phyloP scores from a whole-genome alignment of 2,329 filamentous ascomycete genomes.

The Aureobasidium melanogenum region DNA sequence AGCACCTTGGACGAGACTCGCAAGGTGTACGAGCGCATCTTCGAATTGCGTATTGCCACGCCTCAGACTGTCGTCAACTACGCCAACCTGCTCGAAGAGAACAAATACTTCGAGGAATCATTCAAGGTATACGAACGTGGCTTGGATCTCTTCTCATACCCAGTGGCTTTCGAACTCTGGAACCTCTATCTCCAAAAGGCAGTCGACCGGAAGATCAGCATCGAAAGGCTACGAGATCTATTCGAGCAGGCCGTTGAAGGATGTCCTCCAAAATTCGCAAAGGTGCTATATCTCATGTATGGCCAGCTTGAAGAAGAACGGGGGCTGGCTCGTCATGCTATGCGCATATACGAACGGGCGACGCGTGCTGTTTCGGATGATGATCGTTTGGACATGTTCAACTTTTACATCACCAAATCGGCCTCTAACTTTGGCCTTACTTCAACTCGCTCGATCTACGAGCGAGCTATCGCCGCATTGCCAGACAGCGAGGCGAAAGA shows the following conservation, averaged over 20 bases:
- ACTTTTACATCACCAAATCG: constrained; percentile 98
- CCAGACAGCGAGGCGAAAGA: constrained; percentile 88
- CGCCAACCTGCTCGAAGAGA: constrained; percentile 86
- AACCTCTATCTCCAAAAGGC: constrained; percentile 97
- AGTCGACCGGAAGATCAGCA: constrained; percentile 89
- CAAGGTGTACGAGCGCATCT: constrained; percentile 93
- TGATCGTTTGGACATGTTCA: constrained; percentile 94
- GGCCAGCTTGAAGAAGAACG: constrained; percentile 94
- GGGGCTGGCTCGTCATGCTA: constrained; percentile 87
- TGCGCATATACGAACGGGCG: constrained; percentile 97
- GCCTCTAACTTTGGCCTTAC: constrained; percentile 96
- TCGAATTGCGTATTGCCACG: constrained; percentile 94
- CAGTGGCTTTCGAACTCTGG: constrained; percentile 97
- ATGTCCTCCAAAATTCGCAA: constrained; percentile 91
- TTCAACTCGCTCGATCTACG: constrained; percentile 91
- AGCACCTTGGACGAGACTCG: constrained; percentile 83
- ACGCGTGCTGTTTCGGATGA: constrained; percentile 92
- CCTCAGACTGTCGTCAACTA: constrained; percentile 99
- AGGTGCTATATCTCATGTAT: constrained; percentile 96
- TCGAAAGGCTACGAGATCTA: constrained; percentile 85
- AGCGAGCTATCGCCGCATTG: constrained; percentile 86
- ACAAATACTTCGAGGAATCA: constrained; percentile 91
- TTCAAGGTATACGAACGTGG: constrained; percentile 97
- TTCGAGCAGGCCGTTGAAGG: constrained; percentile 96
- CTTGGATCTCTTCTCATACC: constrained; percentile 95